These are phyloP conservation scores for Trichophyton simii DNA, from an alignment of 2,329 filamentous ascomycete genomes.

Conservation along the genomic window DNA sequence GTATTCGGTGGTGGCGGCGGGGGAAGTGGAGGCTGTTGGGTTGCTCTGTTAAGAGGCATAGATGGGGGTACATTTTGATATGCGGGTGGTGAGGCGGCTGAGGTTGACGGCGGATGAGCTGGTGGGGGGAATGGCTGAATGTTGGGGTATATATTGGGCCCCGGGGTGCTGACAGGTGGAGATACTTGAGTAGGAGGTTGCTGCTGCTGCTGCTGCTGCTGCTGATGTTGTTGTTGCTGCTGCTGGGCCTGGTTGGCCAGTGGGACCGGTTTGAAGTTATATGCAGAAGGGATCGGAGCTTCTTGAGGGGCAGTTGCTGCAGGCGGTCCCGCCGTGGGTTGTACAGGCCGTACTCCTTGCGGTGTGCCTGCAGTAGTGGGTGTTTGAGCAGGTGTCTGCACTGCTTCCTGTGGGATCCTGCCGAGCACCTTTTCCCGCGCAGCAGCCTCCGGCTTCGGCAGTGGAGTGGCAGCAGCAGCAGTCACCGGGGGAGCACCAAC, in stretches of 20 bases:
- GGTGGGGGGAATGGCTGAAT: conserved; percentile 1
- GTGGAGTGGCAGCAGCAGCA: not conserved
- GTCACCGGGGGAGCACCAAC: not conserved
- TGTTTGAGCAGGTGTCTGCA: not conserved
- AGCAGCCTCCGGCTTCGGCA: not conserved
- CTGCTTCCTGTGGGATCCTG: not conserved
- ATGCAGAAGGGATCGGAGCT: not conserved
- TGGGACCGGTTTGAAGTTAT: not conserved
- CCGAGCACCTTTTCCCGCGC: not conserved
- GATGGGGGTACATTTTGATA: not conserved
- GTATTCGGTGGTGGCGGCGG: not conserved
- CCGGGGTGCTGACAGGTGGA: not conserved
- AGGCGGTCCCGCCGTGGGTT: not conserved
- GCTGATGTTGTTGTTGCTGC: no score
- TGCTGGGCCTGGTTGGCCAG: not conserved
- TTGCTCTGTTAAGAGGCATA: not conserved
- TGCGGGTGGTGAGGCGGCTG: not conserved
- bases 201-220: not conserved
- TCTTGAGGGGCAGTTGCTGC: not conserved
- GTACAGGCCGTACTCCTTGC: not conserved
- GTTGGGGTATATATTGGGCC: not conserved
- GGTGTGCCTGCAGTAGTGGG: not conserved
- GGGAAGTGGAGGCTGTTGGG: not conserved
- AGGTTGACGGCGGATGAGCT: not conserved
- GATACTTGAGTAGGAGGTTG: not conserved